Evolutionary conservation across 805 yeast species (phyloP).

Genomic region (Dipodascus geniculatus): DNA sequence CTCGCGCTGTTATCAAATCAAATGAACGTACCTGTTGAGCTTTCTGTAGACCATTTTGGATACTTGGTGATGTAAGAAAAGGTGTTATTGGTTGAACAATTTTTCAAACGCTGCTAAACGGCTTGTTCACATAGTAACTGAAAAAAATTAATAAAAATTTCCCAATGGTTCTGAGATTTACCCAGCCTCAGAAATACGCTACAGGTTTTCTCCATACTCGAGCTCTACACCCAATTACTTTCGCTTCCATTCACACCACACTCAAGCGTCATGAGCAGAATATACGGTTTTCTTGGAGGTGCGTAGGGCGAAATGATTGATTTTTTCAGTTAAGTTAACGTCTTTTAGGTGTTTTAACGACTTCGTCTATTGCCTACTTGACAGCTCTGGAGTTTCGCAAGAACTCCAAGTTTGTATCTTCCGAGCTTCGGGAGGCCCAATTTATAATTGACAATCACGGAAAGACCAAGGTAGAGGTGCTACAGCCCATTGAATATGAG

Average conservation of each 20-base stretch:
- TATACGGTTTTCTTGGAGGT: constrained; percentile 48
- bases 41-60: not conserved
- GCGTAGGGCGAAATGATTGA: constrained; percentile 5
- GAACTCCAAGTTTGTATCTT: constrained; percentile 36
- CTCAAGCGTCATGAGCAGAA: constrained; percentile 31
- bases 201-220: not conserved
- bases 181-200: not conserved
- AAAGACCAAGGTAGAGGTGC: constrained; percentile 33
- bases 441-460: constrained; percentile 42
- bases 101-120: not conserved
- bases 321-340: constrained; percentile 26
- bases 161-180: not conserved
- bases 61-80: not conserved
- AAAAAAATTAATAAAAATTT: too few relatives aligned
- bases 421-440: constrained; percentile 37
- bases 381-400: constrained; percentile 44
- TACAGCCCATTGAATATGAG: constrained; percentile 34
- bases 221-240: not conserved
- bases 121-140: not conserved
- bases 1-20: not conserved
- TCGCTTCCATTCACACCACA: not conserved
- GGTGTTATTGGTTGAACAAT: not conserved
- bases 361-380: constrained; percentile 45
- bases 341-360: constrained; percentile 45
- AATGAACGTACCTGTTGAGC: not conserved